Conservation (phyloP, 1,284 basidiomycete species). For the Kalmanozyma brasiliensis region DNA sequence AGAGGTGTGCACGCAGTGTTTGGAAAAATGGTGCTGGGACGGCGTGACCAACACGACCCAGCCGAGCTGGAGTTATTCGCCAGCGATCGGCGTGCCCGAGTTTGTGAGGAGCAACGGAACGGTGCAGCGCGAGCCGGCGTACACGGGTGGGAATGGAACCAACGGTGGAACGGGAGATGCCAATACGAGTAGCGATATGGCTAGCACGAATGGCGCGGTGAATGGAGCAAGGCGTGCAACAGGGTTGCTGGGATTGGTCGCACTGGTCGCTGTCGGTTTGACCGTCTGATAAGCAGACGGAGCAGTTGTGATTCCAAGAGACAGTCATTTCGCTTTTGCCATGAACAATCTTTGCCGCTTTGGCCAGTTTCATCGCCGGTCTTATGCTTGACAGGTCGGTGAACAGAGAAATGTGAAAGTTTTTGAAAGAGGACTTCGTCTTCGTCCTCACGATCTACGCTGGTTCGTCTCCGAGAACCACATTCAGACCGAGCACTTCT, state of each 20-base stretch:
- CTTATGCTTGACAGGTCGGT: no score
- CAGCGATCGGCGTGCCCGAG: constrained; percentile 54
- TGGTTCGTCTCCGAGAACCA: no score
- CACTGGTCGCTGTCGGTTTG: constrained; percentile 4
- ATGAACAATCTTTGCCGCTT: no score
- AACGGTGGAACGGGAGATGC: constrained; percentile 32
- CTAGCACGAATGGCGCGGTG: neutral
- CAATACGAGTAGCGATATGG: neutral
- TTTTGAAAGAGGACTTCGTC: no score
- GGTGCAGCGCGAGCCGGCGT: constrained; percentile 34
- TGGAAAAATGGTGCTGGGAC: constrained; percentile 65
- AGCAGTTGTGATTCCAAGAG: no score
- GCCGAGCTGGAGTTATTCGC: constrained; percentile 49
- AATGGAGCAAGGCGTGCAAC: neutral
- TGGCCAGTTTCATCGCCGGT: no score
- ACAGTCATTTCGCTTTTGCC: neutral
- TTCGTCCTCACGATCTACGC: no score
- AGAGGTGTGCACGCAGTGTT: constrained; percentile 51
- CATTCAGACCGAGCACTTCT: no score
- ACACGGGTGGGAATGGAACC: constrained; percentile 58
- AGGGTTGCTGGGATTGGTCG: neutral
- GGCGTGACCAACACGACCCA: constrained; percentile 53
- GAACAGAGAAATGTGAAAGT: no score
- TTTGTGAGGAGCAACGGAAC: constrained; percentile 54
- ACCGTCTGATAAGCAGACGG: no score